phyloP scores from a whole-genome alignment of 768 basidiomycete genomes.

The Phaffia tasmanica region DNA sequence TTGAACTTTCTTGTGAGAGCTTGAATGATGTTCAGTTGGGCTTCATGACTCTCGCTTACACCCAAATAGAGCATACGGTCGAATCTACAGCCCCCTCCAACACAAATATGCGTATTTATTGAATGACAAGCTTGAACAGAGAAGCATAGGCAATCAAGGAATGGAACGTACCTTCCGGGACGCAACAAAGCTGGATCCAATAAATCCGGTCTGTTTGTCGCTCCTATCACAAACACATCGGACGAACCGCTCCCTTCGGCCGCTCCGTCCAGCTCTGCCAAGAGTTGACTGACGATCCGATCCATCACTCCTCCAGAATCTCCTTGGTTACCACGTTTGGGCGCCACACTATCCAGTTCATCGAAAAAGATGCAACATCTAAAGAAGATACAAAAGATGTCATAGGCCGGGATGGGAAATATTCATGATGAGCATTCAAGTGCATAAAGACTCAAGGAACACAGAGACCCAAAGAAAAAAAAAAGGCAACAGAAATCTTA shows the following conservation, averaged over 20 bases:
- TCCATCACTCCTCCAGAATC: conserved; percentile 96
- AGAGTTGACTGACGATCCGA: conserved; percentile 83
- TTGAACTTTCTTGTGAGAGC: conserved; percentile 89
- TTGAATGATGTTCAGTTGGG: conserved; percentile 72
- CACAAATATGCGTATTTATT: neutral
- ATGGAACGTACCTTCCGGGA: conserved; percentile 58
- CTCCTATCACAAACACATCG: conserved; percentile 87
- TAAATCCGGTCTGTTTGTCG: conserved; percentile 86
- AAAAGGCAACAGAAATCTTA: neutral
- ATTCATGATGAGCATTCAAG: neutral
- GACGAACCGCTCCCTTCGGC: conserved; percentile 45
- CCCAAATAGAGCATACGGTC: conserved; percentile 94
- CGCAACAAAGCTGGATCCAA: conserved; percentile 78
- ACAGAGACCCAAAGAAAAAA: neutral
- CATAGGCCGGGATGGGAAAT: neutral
- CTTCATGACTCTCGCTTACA: conserved; percentile 72
- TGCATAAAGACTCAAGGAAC: neutral
- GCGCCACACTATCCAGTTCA: conserved; percentile 87
- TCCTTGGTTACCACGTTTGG: conserved; percentile 86
- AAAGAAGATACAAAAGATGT: neutral
- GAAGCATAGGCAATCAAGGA: neutral
- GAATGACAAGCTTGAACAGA: neutral
- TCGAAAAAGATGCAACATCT: conserved; percentile 89
- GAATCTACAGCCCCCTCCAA: conserved; percentile 55
- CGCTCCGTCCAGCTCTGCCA: conserved; percentile 92